Base-by-base conservation (phyloP, 2,329 filamentous ascomycete genomes). In the Claviceps arundinis region DNA sequence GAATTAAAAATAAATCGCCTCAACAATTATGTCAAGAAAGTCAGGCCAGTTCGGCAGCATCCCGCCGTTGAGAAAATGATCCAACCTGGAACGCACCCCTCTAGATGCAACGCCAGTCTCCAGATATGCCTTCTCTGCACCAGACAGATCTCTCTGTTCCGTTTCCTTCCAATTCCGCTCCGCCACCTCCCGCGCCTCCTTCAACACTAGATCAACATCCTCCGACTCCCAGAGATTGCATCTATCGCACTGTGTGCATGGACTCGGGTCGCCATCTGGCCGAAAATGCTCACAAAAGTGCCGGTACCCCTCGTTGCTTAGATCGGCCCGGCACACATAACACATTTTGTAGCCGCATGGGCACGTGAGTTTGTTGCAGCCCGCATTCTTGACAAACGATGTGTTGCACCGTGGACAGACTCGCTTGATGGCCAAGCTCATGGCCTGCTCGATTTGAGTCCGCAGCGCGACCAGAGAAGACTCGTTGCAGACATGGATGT, bases 261-360 rank as follows among this genome's bases (percentile, higher is more conserved):
- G 73, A 14, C 79, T 77, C 19, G 75, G 73, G 48, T 90, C 89
- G 0, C 85, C 87, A 55, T 86, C 78, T 9, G 87, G 84, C 8
- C 93, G 79, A 66, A 97, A 97, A 68, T 97, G 93, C 64, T 95
- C 87, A 65, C 93, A 98, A 63, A 96, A 98, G 68, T 98, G 93
- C 41, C 82, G 77, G 67, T 98, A 97, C 0, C 91, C 90, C 64
- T 90, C 84, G 48, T 78, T 72, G 52, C 74, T 72, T 47, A 85
- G 80, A 61, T 88, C 83, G 59, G 84, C 84, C 42, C 93, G 87
- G 67, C 93, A 98, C 47, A 97, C 81, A 63, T 98, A 98, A 67
- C 93, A 98, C 91, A 97, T 97, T 60, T 87, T 85, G 70, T 97
- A 97, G 8, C 93, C 93, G 68, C 93, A 98, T 16, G 89, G 83